These are phyloP conservation scores for Penicillium sp. DNA, from an alignment of 2,329 filamentous ascomycete species.

Conservation along the genomic window DNA sequence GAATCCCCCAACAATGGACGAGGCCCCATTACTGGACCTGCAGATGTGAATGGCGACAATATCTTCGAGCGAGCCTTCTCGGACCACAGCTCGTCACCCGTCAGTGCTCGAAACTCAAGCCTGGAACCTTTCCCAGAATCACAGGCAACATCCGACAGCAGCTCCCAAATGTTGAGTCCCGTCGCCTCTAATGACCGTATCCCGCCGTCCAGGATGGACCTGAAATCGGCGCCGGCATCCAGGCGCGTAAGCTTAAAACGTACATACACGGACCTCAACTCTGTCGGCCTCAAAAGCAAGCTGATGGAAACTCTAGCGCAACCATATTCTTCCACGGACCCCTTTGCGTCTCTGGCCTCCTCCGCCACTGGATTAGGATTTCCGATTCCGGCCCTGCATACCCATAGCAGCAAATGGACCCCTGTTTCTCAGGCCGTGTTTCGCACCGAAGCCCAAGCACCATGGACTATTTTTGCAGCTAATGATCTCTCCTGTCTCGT, in stretches of 20 bases:
- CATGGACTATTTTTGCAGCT: constrained; percentile 94
- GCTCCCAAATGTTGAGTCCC: constrained; percentile 29
- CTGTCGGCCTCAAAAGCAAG: constrained; percentile 74
- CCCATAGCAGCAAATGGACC: constrained; percentile 85
- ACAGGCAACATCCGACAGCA: constrained; percentile 19
- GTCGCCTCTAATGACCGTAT: constrained; percentile 32
- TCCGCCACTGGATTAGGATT: constrained; percentile 41
- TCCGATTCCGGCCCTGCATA: constrained; percentile 64
- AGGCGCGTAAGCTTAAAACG: constrained; percentile 73
- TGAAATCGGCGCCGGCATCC: constrained; percentile 51
- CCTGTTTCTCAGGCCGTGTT: constrained; percentile 95
- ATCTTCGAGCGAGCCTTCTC: constrained; percentile 82
- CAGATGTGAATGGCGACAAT: constrained; percentile 71
- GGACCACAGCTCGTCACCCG: constrained; percentile 30
- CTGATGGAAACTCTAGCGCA: constrained; percentile 82
- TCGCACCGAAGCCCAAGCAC: constrained; percentile 84
- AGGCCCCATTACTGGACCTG: constrained; percentile 78
- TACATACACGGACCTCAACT: constrained; percentile 80
- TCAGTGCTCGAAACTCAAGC: constrained; percentile 20
- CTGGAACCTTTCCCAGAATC: constrained; percentile 20
- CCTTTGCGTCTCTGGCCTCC: constrained; percentile 38
- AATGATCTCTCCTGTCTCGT: constrained; percentile 95
- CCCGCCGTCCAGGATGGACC: constrained; percentile 30
- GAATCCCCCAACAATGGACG: constrained; percentile 45
- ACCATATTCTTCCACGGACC: constrained; percentile 66